Base-by-base conservation (phyloP, 176 grass and related monocot species). In the Carex pumila region DNA sequence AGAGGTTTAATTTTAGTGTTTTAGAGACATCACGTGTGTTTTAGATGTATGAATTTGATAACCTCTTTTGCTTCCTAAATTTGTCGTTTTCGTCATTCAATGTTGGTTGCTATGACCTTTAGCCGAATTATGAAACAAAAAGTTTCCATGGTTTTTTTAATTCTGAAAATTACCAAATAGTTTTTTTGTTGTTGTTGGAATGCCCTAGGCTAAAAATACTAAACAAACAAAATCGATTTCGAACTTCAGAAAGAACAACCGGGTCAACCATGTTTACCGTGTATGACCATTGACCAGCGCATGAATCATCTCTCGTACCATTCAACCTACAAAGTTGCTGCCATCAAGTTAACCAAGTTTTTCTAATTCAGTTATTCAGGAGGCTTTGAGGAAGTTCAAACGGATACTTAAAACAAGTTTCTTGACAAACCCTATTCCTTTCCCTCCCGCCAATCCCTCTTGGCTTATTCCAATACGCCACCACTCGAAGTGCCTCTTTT, bases 241-340 rank as follows among this genome's bases (percentile, higher is more conserved):
- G 19, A 52, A 54, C 47, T 53, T 75, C 4, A 25, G 17, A 31
- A 15, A 31, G 22, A 56, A 62, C 7, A 62, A 62, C 11, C 55
- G 41, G n/a, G 71, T 75, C 83, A 85, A 85, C 70, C 19, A 32
- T 72, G 70, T 41, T 90, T 9, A 69, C 83, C 37, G 12, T 32
- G 73, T 81, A 61, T 83, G 71, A 69, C 15, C 55, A 54, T 71
- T 50, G 45, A 64, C 71, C 59, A 49, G 52, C 22, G 1, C 21
- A 79, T 78, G 61, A 66, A 49, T 18, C 37, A 67, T 43, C 67
- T n/a, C 18, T 41, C 12, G 13, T 49, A 74, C 74, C 43, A 81
- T 11, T 63, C 84, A 67, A 81, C 39, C 22, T 31, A 65, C 3
- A 78, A 5, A 18, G 1, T 5, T 60, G 6, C 5, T 72, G 21